Evolutionary conservation across 2,329 filamentous ascomycete genomes (phyloP).

Genomic region (Neofusicoccum laricinum): DNA sequence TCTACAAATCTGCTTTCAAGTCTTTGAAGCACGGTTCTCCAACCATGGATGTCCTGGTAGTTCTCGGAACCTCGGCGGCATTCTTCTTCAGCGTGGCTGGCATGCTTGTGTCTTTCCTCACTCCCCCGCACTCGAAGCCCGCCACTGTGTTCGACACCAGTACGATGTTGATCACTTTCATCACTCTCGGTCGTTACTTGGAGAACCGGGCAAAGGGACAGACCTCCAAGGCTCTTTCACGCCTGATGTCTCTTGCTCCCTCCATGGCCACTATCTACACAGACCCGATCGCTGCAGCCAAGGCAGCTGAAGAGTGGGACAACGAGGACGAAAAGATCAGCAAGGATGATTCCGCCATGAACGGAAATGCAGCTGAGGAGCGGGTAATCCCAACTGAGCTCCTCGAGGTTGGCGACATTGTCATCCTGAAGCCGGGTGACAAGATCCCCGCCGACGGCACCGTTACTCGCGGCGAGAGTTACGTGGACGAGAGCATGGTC

Average conservation of each 20-base stretch:
- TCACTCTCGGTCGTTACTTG: slow-evolving; percentile 83
- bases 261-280: slow-evolving; percentile 97
- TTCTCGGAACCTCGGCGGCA: slow-evolving; percentile 87
- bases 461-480: slow-evolving; percentile 84
- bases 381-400: slow-evolving; percentile 89
- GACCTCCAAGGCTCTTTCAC: slow-evolving; percentile 88
- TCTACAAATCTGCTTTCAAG: slow-evolving; percentile 91
- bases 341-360: slow-evolving; percentile 24
- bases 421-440: slow-evolving; percentile 88
- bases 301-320: slow-evolving; percentile 79
- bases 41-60: slow-evolving; percentile 96
- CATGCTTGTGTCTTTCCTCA: slow-evolving; percentile 77
- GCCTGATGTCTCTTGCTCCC: slow-evolving; percentile 91
- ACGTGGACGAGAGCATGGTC: slow-evolving; percentile 97
- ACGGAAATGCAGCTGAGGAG: slow-evolving; percentile 70
- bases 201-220: slow-evolving; percentile 96
- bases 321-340: slow-evolving; percentile 43
- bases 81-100: slow-evolving; percentile 92
- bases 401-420: slow-evolving; percentile 88
- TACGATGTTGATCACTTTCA: slow-evolving; percentile 97
- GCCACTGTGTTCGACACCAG: slow-evolving; percentile 95
- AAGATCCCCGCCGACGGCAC: slow-evolving; percentile 93
- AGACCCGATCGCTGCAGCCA: slow-evolving; percentile 90
- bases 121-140: slow-evolving; percentile 74
- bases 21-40: slow-evolving; percentile 86